Evolutionary conservation across 2,329 filamentous ascomycete genomes (phyloP), one percentile per base, ranked within the genome.

Genomic region (Exophiala oligosperma): DNA sequence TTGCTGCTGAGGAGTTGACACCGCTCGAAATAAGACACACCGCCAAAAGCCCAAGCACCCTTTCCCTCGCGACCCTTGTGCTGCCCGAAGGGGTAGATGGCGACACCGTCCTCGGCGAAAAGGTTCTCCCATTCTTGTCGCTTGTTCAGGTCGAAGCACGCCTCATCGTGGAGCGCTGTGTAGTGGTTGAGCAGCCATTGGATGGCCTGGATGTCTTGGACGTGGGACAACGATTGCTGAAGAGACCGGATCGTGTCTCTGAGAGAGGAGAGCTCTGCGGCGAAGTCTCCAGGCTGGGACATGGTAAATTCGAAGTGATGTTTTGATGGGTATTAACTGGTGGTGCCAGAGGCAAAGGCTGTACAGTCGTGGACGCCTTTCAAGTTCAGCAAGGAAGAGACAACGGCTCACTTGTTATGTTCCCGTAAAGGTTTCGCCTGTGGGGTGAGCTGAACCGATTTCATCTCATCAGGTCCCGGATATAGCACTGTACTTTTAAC

Each of bases 131-230:
- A 59, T 43, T 59, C 52, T n/a, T 51, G 47, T 6, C 52, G 52
- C 50, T 56, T 56, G 7, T 29, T 29, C 29, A 56, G 48, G 37
- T 56, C 57, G 37, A 52, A 56, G 26, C 47, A 55, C 1, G 57
- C 57, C 26, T 59, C 52, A 40, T 59, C 57, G 40, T 59, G 57
- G 12, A 59, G 52, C 14, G 57, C 57, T 12, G 57, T 59, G 48
- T 59, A 59, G 37, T 56, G 57, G 21, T 59, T 56, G n/a, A 59
- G 50, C 4, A 59, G 48, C 46, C 41, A 49, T 50, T 56, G 57
- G 35, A 59, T 32, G 8, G 57, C 57, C 43, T 59, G 56, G 37
- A 59, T 55, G 51, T 59, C 56, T 43, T 37, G 26, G 38, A 51
- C 48, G 4, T 54, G 26, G 28, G 51, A 46, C 9, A 59, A 37